Evolutionary conservation across 2,329 filamentous ascomycete genomes (phyloP).

Genomic region (Pseudogymnoascus sp.): DNA sequence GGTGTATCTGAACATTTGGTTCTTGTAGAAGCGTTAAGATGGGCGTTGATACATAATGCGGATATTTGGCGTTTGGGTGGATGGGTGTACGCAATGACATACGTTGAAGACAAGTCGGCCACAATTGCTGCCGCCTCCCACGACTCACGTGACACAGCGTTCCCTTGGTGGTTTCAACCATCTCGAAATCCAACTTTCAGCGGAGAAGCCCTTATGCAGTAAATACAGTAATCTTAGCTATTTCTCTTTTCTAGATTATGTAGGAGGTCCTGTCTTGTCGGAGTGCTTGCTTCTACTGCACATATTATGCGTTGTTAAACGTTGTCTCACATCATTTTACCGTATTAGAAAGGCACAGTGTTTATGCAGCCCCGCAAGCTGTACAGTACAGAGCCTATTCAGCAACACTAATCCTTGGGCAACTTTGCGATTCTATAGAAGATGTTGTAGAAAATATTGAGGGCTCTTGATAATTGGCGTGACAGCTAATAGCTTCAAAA

Average conservation of each 20-base stretch:
- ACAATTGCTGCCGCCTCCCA: conserved; percentile 1
- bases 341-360: neutral
- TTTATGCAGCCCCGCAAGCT: neutral
- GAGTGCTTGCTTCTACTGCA: neutral
- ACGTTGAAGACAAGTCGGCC: neutral
- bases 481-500: neutral
- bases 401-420: neutral
- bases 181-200: neutral
- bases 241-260: neutral
- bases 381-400: neutral
- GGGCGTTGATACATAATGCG: neutral
- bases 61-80: neutral
- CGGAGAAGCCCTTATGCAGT: neutral
- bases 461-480: neutral
- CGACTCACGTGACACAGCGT: conserved; percentile 1
- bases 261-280: neutral
- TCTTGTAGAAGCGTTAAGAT: neutral
- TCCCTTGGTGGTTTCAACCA: neutral
- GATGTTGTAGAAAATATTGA: neutral
- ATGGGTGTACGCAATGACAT: conserved; percentile 6
- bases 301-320: neutral
- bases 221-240: neutral
- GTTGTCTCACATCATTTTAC: neutral
- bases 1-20: neutral
- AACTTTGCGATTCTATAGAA: neutral